phyloP scores from a whole-genome alignment of 176 grass and related monocot genomes.

The Ananas comosus region DNA sequence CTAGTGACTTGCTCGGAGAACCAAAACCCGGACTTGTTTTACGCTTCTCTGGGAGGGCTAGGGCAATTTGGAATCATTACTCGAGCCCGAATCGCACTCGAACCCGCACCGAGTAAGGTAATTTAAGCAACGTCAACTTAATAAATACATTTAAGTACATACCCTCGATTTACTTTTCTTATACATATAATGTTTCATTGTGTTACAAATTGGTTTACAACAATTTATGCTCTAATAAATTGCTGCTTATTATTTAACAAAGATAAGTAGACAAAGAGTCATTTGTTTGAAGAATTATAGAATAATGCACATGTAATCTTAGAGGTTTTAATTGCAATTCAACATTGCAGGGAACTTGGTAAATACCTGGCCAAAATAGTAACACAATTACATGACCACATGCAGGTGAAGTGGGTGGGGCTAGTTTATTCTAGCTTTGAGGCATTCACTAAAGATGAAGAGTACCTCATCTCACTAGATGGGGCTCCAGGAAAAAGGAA shows the following conservation, averaged over 20 bases:
- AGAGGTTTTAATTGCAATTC: too few species aligned
- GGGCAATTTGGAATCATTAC: slow-evolving; percentile 26
- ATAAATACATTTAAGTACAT: too few species aligned
- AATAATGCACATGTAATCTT: too few species aligned
- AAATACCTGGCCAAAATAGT: not conserved
- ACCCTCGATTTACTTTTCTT: too few species aligned
- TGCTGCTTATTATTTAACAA: too few species aligned
- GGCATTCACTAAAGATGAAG: not conserved
- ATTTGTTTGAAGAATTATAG: too few species aligned
- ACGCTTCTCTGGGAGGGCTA: slow-evolving; percentile 8
- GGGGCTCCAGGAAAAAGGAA: not conserved
- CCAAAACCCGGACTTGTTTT: slow-evolving; percentile 9
- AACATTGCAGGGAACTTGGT: too few species aligned
- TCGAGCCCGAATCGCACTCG: slow-evolving; percentile 6
- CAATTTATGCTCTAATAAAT: too few species aligned
- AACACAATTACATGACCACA: not conserved
- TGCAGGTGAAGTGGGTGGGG: slow-evolving; percentile 13
- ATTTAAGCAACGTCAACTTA: not conserved
- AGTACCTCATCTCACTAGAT: slow-evolving; percentile 1
- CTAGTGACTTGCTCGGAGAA: slow-evolving; percentile 9
- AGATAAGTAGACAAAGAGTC: too few species aligned
- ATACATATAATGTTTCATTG: too few species aligned
- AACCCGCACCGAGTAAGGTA: slow-evolving; percentile 10
- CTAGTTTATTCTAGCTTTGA: slow-evolving; percentile 15
- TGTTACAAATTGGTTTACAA: too few species aligned